Base-by-base conservation (phyloP, 163 green algal species). In the Coccomyxa subellipsoidea region DNA sequence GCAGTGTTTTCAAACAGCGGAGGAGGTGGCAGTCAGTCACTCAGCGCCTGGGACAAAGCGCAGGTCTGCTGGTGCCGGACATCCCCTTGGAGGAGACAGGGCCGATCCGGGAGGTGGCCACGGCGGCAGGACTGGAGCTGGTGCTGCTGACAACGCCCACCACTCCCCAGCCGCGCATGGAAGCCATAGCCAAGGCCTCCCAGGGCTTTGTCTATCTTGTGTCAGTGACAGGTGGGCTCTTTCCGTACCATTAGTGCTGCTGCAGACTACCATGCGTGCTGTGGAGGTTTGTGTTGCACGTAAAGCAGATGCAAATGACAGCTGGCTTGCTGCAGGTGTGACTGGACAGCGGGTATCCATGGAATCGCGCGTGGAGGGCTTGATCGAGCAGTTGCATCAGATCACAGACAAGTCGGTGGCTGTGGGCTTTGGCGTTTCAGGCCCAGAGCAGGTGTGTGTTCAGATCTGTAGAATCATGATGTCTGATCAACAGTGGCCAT, bases 121-220 rank as follows among this genome's bases (percentile, higher is more conserved):
- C 86, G 32, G 78, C 78, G 15, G 84, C 91, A 34, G 96, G 95
- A n/a, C 83, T 99, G 32, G 96, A 99, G 87, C 92, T 99, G 79
- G 94, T 98, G 73, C 87, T 99, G 84, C 91, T 99, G 7, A 87
- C 90, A 34, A 99, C 97, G 10, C 97, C 97, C 37, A 99, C 96
- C 35, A 99, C 97, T 3, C 96, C 95, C 27, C 79, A 85, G 70
- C 87, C 89, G 9, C 90, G 96, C 38, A 95, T 95, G 93, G 54
- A 82, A 37, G 81, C 77, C 79, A 98, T 99, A 80, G 96, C 94
- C 6, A 81, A 92, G 54, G 89, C 81, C 40, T 93, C 86, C 76
- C 89, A 96, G 83, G 97, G 96, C 76, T 99, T 99, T 86, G 89
- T 99, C 5, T 99, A 99, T 91, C 91, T 99, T 18, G 96, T 99